These are phyloP conservation scores for Xylariaceae sp. DNA, from an alignment of 2,329 filamentous ascomycete species.

Conservation along the genomic window DNA sequence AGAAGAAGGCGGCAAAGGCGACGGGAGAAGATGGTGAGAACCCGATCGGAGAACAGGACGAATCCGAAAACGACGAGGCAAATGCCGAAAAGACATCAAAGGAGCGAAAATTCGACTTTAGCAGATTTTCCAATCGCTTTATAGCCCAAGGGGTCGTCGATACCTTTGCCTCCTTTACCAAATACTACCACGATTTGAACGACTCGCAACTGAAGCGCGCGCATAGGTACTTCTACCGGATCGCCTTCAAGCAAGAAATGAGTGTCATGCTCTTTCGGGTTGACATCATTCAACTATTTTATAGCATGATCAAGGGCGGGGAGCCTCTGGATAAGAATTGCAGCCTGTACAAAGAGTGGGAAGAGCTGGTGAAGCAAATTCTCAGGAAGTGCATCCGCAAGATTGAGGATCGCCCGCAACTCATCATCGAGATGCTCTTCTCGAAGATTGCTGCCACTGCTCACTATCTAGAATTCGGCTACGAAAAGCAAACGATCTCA, in stretches of 20 bases:
- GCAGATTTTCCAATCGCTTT: constrained; percentile 75
- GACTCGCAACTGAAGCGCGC: constrained; percentile 80
- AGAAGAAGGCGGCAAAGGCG: constrained; percentile 61
- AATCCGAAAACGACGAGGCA: constrained; percentile 67
- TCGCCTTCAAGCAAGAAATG: constrained; percentile 93
- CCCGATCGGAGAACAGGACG: constrained; percentile 59
- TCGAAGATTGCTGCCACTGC: constrained; percentile 82
- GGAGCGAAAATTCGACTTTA: constrained; percentile 94
- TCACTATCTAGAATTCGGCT: constrained; percentile 86
- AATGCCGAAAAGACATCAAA: constrained; percentile 67
- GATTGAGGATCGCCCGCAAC: constrained; percentile 76
- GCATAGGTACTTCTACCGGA: constrained; percentile 89
- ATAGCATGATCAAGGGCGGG: constrained; percentile 88
- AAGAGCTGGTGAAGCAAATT: constrained; percentile 81
- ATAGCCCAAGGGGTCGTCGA: constrained; percentile 80
- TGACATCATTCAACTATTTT: constrained; percentile 83
- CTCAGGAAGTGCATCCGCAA: constrained; percentile 79
- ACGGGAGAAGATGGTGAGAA: constrained; percentile 41
- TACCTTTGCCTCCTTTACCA: constrained; percentile 77
- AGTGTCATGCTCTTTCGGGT: constrained; percentile 83
- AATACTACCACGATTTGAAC: constrained; percentile 76
- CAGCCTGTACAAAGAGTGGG: constrained; percentile 79
- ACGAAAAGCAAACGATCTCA: constrained; percentile 71
- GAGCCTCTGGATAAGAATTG: constrained; percentile 66
- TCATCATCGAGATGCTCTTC: constrained; percentile 90